Percentiles rank a stretch among this genome's conserved stretches.
Evolutionary conservation across 192 early-diverging fungal species (phyloP).

Genomic region (Gonapodya prolifera): DNA sequence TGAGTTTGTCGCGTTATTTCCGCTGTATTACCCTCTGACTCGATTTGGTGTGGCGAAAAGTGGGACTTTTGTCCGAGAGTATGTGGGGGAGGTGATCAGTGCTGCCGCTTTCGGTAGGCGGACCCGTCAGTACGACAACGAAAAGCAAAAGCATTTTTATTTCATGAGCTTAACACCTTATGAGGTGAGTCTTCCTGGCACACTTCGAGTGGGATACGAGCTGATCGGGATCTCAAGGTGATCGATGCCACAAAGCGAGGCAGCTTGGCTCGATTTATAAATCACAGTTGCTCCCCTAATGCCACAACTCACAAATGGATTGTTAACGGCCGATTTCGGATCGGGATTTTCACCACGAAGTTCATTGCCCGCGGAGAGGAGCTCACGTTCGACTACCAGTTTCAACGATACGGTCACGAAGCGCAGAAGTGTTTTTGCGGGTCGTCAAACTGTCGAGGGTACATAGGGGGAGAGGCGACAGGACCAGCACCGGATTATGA

Average conservation of each 20-base stretch:
- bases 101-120: slow-evolving; percentile 70
- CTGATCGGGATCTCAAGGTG: slow-evolving; percentile 64
- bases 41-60: slow-evolving; percentile 23
- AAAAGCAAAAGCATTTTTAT: slow-evolving; percentile 86
- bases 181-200: slow-evolving; percentile 38
- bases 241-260: slow-evolving; percentile 93
- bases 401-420: slow-evolving; percentile 81
- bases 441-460: slow-evolving; percentile 71
- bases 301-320: slow-evolving; percentile 95
- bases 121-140: slow-evolving; percentile 62
- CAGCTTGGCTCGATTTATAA: slow-evolving; percentile 90
- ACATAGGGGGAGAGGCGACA: slow-evolving; percentile 76
- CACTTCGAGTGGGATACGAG: slow-evolving; percentile 17
- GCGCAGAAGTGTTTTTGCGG: slow-evolving; percentile 93
- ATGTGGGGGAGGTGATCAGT: slow-evolving; percentile 89
- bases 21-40: background rate
- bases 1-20: slow-evolving; percentile 20
- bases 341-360: slow-evolving; percentile 88
- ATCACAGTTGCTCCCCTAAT: slow-evolving; percentile 95
- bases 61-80: slow-evolving; percentile 92
- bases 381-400: slow-evolving; percentile 97
- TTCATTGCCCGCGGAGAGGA: slow-evolving; percentile 70
- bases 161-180: slow-evolving; percentile 93
- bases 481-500: slow-evolving; percentile 13
- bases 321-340: slow-evolving; percentile 70